Evolutionary conservation across 768 basidiomycete genomes (phyloP).

Genomic region (Phylloporus arenicola): DNA sequence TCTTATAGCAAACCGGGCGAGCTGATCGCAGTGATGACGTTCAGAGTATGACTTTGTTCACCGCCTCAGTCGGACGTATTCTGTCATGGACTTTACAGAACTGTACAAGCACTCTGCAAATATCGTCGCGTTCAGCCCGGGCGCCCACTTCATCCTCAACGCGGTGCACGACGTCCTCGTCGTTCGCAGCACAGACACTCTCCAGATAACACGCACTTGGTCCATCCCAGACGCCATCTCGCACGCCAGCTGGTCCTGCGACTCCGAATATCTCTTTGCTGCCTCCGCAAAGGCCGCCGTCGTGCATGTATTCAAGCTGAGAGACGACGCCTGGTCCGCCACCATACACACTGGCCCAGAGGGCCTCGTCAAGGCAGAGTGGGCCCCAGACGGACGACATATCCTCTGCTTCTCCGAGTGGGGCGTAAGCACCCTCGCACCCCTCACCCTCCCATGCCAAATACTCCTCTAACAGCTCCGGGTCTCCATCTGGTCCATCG

Average conservation of each 20-base stretch:
- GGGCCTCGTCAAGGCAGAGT: slow-evolving; percentile 81
- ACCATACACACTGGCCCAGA: slow-evolving; percentile 78
- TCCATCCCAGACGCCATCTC: slow-evolving; percentile 58
- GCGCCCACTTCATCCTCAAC: slow-evolving; percentile 80
- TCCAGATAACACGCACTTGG: slow-evolving; percentile 82
- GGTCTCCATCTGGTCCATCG: slow-evolving; percentile 80
- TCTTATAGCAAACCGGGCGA: slow-evolving; percentile 11
- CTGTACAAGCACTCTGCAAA: slow-evolving; percentile 67
- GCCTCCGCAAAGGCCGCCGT: slow-evolving; percentile 67
- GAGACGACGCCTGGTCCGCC: slow-evolving; percentile 74
- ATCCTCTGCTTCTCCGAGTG: slow-evolving; percentile 89
- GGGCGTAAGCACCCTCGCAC: slow-evolving; percentile 61
- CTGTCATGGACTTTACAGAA: slow-evolving; percentile 78
- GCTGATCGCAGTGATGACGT: slow-evolving; percentile 16
- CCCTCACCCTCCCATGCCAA: slow-evolving; percentile 1
- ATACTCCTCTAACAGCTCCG: slow-evolving; percentile 51
- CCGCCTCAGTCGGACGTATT: not conserved
- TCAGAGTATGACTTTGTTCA: slow-evolving; percentile 4
- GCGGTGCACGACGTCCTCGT: slow-evolving; percentile 76
- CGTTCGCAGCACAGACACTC: slow-evolving; percentile 76
- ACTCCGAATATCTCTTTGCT: slow-evolving; percentile 82
- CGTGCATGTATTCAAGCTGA: slow-evolving; percentile 73
- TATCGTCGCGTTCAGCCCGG: slow-evolving; percentile 81
- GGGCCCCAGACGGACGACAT: slow-evolving; percentile 81
- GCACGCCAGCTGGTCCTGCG: slow-evolving; percentile 79